Base-by-base conservation (phyloP, 2,329 filamentous ascomycete genomes). In the Polytolypa hystricis region DNA sequence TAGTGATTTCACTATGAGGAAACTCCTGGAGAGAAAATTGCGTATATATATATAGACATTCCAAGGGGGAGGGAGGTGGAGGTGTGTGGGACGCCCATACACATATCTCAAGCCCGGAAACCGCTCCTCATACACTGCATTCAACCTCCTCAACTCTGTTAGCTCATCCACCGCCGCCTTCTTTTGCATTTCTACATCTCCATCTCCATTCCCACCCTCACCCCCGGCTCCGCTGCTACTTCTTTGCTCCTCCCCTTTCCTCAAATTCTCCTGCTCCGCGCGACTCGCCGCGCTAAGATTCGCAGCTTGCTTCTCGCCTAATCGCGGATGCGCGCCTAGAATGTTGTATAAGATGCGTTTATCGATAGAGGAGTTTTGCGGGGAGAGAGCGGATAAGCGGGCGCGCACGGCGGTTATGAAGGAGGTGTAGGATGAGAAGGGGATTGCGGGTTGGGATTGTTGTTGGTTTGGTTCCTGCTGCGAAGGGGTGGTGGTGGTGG, bases 91-190 rank as follows among this genome's bases (percentile, higher is more conserved):
- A 25, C n/a, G n/a, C 15, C 54, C 62, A 35, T 62, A 73, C 53
- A 94, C 84, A 65, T 93, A 95, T 60, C 81, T 71, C 54, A 95
- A 57, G 0, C 87, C 84, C 0, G 85, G 84, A 57, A 89, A 94
- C 38, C 51, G 69, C n/a, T 64, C 65, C 58, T 94, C 87, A 54
- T 94, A 95, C 58, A 83, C 74, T 8, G 59, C 60, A 54, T 95
- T 95, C 49, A 94, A 59, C 19, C 52, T 54, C 5, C 64, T 67
- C 42, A 94, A 60, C 50, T 65, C 59, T 12, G 55, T 47, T 1
- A 50, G 53, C 20, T 47, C 50, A 19, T 23, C 59, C 12, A 55
- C 48, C 1, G 51, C 54, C 20, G 45, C 49, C 32, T 26, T 17
- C 9, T 12, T 34, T 4, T 15, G 10, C 11, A n/a, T 19, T 16